A percentile compares a stretch with the other conserved stretches of the same genome.
Evolutionary conservation across 495 filamentous ascomycete species (phyloP).

Genomic region (Evansstolkia leycettana): DNA sequence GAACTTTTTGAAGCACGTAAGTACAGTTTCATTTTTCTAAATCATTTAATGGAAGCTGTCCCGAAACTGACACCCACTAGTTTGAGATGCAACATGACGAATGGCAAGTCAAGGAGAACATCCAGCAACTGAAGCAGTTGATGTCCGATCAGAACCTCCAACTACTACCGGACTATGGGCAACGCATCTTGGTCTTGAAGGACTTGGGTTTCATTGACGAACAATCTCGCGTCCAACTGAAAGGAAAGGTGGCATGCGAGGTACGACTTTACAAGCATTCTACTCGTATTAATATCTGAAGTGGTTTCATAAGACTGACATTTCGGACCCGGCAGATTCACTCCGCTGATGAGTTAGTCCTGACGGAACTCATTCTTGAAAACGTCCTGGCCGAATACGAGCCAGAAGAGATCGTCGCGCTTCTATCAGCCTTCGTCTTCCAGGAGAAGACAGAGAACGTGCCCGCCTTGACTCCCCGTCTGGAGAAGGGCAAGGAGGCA

Average conservation of each 20-base stretch:
- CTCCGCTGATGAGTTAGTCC: slow-evolving; percentile 92
- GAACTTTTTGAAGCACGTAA: slow-evolving; percentile 74
- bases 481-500: slow-evolving; percentile 73
- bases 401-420: slow-evolving; percentile 89
- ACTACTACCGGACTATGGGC: slow-evolving; percentile 94
- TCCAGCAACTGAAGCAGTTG: slow-evolving; percentile 65
- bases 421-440: slow-evolving; percentile 95
- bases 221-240: slow-evolving; percentile 72
- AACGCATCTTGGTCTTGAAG: slow-evolving; percentile 80
- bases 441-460: slow-evolving; percentile 85
- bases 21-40: slow-evolving; percentile 13
- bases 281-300: background rate
- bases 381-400: slow-evolving; percentile 94
- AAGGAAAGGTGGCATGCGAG: slow-evolving; percentile 97
- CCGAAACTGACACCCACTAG: slow-evolving; percentile 17
- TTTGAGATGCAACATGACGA: slow-evolving; percentile 91
- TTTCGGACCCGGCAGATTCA: slow-evolving; percentile 46
- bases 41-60: no score
- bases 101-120: slow-evolving; percentile 87
- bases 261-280: slow-evolving; percentile 19
- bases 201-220: slow-evolving; percentile 86
- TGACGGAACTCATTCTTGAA: slow-evolving; percentile 91
- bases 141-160: slow-evolving; percentile 97
- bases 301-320: no score
- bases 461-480: slow-evolving; percentile 70